Evolutionary conservation across 257 asterid genomes (phyloP), one percentile per base, ranked within the genome.

Genomic region (Leptodermis oblonga): DNA sequence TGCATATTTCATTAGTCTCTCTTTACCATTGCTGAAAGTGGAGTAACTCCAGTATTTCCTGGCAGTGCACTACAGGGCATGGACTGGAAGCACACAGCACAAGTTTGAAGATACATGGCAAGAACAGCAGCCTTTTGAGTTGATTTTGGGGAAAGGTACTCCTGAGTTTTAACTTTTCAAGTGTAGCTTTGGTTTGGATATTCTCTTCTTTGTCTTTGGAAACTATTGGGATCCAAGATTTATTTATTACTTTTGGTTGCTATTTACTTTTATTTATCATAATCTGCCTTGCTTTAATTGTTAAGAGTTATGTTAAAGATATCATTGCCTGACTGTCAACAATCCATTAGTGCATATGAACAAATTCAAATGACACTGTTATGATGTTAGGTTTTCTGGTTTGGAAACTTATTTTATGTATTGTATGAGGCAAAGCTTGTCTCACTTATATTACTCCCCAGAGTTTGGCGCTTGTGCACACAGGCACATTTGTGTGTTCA

Each of bases 101-200:
- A 88, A 90, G 81, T 93, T 93, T 65, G 99, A 90, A 79, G 99
- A 93, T 74, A 90, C 99, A 67, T 90, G 99, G 97, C 91, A 80
- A 58, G 99, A 93, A 73, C 96, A 89, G 37, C 97, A 85, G 74
- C 97, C 96, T 41, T 83, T 90, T 70, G 99, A 93, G 88, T 78
- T 93, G 80, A 75, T 93, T 66, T 54, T 93, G 45, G 99, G 99
- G 73, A 93, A 93, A 93, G 97, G 99, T 93, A 73, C 49, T 62
- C 76, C 53, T 51, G 69, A 48, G 43, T 70, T 54, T 67, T 45
- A 45, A 53, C 62, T 22, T 15, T 65, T 25, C 41, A 28, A 66
- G 59, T 46, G 22, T 31, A 48, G n/a, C 23, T 67, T 65, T 8
- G 62, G 18, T 56, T 66, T 67, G 54, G 26, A 23, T 56, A 36